Percentiles rank a stretch among this genome's conserved stretches.
Evolutionary conservation across 164 flowering plant genomes (phyloP).

Genomic region (Taxillus chinensis): DNA sequence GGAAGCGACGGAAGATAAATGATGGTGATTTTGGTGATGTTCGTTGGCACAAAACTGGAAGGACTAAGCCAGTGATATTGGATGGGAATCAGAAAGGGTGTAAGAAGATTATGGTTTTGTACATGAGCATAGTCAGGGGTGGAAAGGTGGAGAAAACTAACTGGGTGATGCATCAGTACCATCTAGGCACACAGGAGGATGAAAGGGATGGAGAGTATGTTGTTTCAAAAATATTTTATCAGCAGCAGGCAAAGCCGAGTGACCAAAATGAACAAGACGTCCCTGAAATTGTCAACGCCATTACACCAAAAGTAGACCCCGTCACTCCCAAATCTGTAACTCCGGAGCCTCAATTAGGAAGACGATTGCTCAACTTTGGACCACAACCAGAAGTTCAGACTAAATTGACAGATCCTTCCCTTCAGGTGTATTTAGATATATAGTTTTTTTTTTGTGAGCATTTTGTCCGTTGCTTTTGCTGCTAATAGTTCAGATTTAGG

Average conservation of each 20-base stretch:
- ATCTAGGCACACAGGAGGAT: conserved; percentile 82
- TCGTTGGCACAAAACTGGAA: conserved; percentile 98
- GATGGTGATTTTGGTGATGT: conserved; percentile 65
- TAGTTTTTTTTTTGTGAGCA: not conserved
- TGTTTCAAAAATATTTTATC: conserved; percentile 74
- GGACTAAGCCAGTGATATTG: conserved; percentile 70
- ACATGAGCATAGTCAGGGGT: conserved; percentile 43
- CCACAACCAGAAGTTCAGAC: conserved; percentile 14
- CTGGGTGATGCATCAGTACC: conserved; percentile 99
- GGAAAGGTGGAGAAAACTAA: conserved; percentile 81
- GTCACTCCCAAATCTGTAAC: conserved; percentile 63
- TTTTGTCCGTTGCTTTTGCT: not conserved
- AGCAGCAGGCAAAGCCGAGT: conserved; percentile 50
- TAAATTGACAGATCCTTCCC: conserved; percentile 7
- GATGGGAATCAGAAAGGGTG: conserved; percentile 80
- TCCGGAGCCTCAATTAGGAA: conserved; percentile 62
- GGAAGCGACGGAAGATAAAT: conserved; percentile 87
- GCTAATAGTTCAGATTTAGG: not conserved
- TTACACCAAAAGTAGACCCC: conserved; percentile 44
- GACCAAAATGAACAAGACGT: conserved; percentile 47
- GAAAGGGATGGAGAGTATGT: conserved; percentile 82
- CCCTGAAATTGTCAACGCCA: conserved; percentile 20
- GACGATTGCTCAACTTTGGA: conserved; percentile 16
- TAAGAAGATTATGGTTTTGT: conserved; percentile 94
- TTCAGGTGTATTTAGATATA: conserved; percentile 26